phyloP scores from a whole-genome alignment of 345 rosid species.

The Noccaea bulbosa region DNA sequence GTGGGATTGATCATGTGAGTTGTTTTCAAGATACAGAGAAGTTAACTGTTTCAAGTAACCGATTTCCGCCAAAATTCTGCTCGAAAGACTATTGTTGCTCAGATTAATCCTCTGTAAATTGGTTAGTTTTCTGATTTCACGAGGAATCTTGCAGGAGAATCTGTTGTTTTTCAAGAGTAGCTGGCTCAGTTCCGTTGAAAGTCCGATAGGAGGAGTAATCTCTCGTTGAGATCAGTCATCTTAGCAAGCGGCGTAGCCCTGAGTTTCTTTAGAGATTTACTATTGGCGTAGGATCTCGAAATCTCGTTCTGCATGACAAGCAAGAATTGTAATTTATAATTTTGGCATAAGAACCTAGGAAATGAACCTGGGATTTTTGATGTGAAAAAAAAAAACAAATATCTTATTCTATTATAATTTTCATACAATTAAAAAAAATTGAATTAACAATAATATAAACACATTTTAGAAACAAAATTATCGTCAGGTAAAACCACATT shows the following conservation, averaged over 20 bases:
- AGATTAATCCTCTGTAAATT: constrained; percentile 63
- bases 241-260: constrained; percentile 66
- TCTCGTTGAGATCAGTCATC: constrained; percentile 65
- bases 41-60: constrained; percentile 60
- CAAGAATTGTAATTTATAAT: constrained; percentile 48
- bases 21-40: constrained; percentile 73
- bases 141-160: constrained; percentile 70
- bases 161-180: constrained; percentile 62
- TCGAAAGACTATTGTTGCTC: constrained; percentile 62
- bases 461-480: too few relatives aligned
- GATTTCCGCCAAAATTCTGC: constrained; percentile 58
- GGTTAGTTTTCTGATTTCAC: constrained; percentile 56
- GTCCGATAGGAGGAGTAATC: constrained; percentile 56
- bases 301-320: constrained; percentile 68
- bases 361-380: constrained; percentile 52
- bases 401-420: too few relatives aligned
- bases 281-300: constrained; percentile 60
- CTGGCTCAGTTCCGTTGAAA: constrained; percentile 55
- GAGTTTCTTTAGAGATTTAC: constrained; percentile 66
- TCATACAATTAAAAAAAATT: too few relatives aligned
- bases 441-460: too few relatives aligned
- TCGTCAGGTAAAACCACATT: too few relatives aligned
- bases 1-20: constrained; percentile 63
- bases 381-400: too few relatives aligned
- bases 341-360: constrained; percentile 70